phyloP scores from a whole-genome alignment of 2,329 filamentous ascomycete species.

The Penicillium sp. region DNA sequence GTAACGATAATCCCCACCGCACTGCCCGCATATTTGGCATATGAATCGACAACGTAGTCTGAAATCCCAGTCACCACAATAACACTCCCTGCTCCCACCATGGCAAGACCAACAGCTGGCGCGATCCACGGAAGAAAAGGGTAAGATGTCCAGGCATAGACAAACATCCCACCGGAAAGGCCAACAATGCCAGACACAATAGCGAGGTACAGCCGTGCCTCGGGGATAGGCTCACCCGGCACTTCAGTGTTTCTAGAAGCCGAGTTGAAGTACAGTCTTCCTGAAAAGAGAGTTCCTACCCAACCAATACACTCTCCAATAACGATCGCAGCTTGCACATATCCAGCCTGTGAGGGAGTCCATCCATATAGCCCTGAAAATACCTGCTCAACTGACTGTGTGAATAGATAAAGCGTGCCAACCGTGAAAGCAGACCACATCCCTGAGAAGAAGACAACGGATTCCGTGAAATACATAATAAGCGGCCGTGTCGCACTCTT shows the following conservation, averaged over 20 bases:
- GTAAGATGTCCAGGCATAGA: constrained; percentile 39
- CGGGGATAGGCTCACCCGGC: constrained; percentile 44
- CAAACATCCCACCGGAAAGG: constrained; percentile 38
- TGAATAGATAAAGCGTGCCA: constrained; percentile 47
- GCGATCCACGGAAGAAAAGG: constrained; percentile 37
- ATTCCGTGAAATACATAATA: constrained; percentile 43
- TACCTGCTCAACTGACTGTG: constrained; percentile 44
- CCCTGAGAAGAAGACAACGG: constrained; percentile 45
- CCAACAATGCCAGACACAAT: constrained; percentile 37
- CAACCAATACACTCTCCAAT: constrained; percentile 45
- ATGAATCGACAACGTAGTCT: constrained; percentile 53
- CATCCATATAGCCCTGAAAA: constrained; percentile 37
- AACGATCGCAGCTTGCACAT: constrained; percentile 44
- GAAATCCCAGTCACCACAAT: constrained; percentile 49
- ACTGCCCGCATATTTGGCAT: constrained; percentile 50
- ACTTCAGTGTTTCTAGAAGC: constrained; percentile 39
- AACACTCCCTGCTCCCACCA: constrained; percentile 44
- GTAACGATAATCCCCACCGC: constrained; percentile 48
- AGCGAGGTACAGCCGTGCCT: constrained; percentile 46
- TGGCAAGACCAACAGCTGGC: constrained; percentile 33
- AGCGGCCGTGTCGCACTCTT: constrained; percentile 40
- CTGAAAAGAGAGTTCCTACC: constrained; percentile 32
- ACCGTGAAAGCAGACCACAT: constrained; percentile 48
- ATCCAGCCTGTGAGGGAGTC: constrained; percentile 33
- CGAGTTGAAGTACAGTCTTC: constrained; percentile 30